Evolutionary conservation across 495 filamentous ascomycete genomes (phyloP), one percentile per base, ranked within the genome.

Genomic region (Neurospora hispaniola): DNA sequence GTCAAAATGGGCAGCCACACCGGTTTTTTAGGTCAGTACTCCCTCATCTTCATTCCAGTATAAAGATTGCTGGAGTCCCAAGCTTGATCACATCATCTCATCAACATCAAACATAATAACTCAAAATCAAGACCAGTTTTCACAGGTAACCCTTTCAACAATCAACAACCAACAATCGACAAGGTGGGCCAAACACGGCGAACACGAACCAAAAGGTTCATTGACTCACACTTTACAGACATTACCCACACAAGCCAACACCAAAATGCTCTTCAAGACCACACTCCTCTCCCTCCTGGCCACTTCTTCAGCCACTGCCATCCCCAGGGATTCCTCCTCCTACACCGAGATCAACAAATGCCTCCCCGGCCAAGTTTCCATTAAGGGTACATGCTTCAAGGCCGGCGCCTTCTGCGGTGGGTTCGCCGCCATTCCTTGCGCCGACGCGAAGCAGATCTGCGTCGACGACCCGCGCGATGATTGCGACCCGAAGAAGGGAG

Each of bases 391-490:
- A 1, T 74, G 74, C 41, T 31, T 42, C 20, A 42, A 54, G 12
- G 77, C 76, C 5, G 79, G 80, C 74, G 75, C 74, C n/a, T 79
- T 81, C 46, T 81, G 80, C 46, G 80, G 80, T 18, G 80, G 80
- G 9, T 73, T 81, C 20, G 77, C 77, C 4, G 80, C 74, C 31
- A 69, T 79, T 35, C 42, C 4, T 0, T 81, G 80, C 73, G 54
- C 54, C 54, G 76, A 43, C 48, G 70, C 76, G 38, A 78, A 46
- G 46, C 44, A 74, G 62, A 75, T 77, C 62, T 81, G 80, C 75
- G 72, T 80, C 31, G 78, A 80, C 31, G 75, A 80, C 70, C 79
- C 79, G 0, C 73, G 74, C 42, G 39, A 39, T 20, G 71, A 76
- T 23, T 80, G 79, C 69, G 74, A 77, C 62, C 74, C 73, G 5